Evolutionary conservation across 257 asterid genomes (phyloP), one percentile per base, ranked within the genome.

Genomic region (Marsdenia floribunda): DNA sequence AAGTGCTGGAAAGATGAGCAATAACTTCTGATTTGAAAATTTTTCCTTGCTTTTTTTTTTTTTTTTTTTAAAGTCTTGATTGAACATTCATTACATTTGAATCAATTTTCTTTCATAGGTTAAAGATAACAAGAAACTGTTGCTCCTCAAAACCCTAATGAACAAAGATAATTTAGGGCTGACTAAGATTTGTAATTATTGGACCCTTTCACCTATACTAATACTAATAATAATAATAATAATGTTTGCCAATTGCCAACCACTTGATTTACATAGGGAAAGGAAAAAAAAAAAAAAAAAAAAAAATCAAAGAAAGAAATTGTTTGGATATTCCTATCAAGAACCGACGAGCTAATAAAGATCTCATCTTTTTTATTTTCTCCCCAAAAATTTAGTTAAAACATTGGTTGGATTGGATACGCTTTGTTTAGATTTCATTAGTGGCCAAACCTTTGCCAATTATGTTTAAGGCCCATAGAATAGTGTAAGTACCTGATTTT

Each of bases 361-460:
- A 64, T 72, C 50, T 52, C 7, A 33, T 18, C 66, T 52, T 22
- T 61, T 22, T 18, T 55, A 18, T 29, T 29, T 18, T 55, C 19
- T 3, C 19, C 12, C 22, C 29, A 22, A 55, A 60, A 44, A 50
- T 70, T 79, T 70, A 61, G 65, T 75, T 69, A 70, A 68, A 49
- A 9, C 58, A 37, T 37, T 70, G n/a, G n/a, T n/a, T 29, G 0
- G 46, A 79, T 79, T 75, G 70, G 79, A 79, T 79, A 67, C 60
- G 66, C 52, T 76, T 29, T 57, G 33, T 29, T 73, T 73, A 66
- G 69, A 57, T 42, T 69, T 77, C 67, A 73, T 57, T 21, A 61
- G 64, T 60, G 63, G 71, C 49, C 73, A 42, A 65, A 37, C 68
- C 33, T n/a, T 42, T 26, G 73, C 64, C 63, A 61, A 77, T 52